Conservation (phyloP, 345 rosid species). For the Mangifera indica region DNA sequence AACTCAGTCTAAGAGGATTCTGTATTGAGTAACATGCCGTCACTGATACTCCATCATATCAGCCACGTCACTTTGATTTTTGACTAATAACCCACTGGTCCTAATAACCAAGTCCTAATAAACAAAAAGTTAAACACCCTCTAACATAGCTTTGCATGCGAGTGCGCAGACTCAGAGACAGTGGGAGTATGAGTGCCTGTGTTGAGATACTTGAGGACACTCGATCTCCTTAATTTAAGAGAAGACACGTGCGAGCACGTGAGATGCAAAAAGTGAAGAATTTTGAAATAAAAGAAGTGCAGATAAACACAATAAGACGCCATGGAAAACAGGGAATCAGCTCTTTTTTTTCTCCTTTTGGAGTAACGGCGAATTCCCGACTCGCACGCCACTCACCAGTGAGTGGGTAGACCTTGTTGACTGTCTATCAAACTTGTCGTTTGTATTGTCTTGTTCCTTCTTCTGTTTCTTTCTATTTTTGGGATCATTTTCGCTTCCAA, state of each 20-base stretch:
- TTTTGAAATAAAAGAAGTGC: not conserved
- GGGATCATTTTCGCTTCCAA: slow-evolving; percentile 15
- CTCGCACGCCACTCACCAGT: not conserved
- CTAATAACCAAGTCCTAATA: not conserved
- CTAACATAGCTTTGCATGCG: not conserved
- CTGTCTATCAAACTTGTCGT: not conserved
- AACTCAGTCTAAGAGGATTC: too few species aligned
- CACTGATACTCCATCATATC: not conserved
- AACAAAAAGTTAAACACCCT: not conserved
- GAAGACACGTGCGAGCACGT: not conserved
- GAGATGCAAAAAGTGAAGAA: not conserved
- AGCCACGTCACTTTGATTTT: not conserved
- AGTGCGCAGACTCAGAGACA: not conserved
- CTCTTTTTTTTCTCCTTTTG: not conserved
- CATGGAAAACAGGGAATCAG: slow-evolving; percentile 15
- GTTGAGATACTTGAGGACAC: too few species aligned
- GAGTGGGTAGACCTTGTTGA: not conserved
- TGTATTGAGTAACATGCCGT: not conserved
- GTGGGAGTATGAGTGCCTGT: not conserved
- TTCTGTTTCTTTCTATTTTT: not conserved
- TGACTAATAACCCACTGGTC: not conserved
- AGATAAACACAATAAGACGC: not conserved
- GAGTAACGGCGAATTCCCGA: not conserved
- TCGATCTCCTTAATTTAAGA: not conserved
- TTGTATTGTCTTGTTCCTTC: not conserved